Percentiles rank a stretch among this genome's conserved stretches.
phyloP scores from a whole-genome alignment of 352 stramenopile species.

The Pythium phragmiticola region DNA sequence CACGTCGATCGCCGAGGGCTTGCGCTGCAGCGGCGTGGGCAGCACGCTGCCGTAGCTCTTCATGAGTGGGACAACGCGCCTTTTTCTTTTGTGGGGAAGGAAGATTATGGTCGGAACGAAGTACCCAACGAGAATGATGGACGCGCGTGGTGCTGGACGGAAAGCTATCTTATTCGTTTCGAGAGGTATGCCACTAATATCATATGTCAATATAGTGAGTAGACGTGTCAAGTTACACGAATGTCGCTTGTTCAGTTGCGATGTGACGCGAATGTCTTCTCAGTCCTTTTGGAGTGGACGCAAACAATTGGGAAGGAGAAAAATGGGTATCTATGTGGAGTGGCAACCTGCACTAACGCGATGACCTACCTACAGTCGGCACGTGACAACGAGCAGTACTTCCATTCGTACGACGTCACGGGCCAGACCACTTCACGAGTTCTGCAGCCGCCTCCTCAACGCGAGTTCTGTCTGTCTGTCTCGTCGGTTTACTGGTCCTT shows the following conservation, averaged over 20 bases:
- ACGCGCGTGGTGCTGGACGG: neutral
- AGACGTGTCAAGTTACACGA: too few relatives aligned
- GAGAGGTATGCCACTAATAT: neutral
- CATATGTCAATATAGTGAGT: neutral
- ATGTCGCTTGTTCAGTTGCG: too few relatives aligned
- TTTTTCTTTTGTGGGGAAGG: neutral
- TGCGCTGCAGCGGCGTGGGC: slow-evolving; percentile 18
- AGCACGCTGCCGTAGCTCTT: slow-evolving; percentile 31
- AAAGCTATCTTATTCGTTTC: neutral
- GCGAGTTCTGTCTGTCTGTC: neutral
- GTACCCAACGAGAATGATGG: neutral
- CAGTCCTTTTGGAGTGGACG: neutral
- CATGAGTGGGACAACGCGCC: slow-evolving; percentile 6
- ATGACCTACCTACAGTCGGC: slow-evolving; percentile 7
- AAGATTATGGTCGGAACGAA: neutral
- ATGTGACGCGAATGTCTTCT: too few relatives aligned
- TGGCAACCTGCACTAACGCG: neutral
- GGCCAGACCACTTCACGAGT: neutral
- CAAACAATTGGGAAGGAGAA: neutral
- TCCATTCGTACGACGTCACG: slow-evolving; percentile 2
- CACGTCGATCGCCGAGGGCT: slow-evolving; percentile 17
- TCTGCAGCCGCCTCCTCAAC: neutral
- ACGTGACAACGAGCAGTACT: neutral
- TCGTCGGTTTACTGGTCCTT: slow-evolving; percentile 43
- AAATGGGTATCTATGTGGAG: slow-evolving; percentile 16